Evolutionary conservation across 768 basidiomycete genomes (phyloP).

Genomic region (Grammothele lineata): DNA sequence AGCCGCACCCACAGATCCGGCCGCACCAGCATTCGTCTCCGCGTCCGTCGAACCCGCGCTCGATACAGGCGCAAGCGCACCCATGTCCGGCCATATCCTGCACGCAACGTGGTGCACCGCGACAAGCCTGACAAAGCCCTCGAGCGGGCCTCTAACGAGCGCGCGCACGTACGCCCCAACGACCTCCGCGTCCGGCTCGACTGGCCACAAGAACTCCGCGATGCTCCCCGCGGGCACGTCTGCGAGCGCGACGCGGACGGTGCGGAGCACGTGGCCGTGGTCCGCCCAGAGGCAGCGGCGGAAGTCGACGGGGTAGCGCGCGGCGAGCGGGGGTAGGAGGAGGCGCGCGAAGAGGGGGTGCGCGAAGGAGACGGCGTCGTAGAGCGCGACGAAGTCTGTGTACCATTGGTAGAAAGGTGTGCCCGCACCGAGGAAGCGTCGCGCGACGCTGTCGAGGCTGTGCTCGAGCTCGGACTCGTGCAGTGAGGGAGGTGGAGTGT

Average conservation of each 20-base stretch:
- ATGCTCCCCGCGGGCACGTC: conserved; percentile 51
- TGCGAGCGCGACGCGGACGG: conserved; percentile 46
- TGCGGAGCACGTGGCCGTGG: conserved; percentile 60
- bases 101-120: conserved; percentile 78
- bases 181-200: conserved; percentile 59
- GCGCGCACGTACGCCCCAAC: conserved; percentile 60
- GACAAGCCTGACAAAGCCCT: conserved; percentile 60
- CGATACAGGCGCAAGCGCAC: conserved; percentile 13
- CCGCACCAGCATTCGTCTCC: too few species aligned
- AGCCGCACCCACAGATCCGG: not conserved
- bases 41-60: too few species aligned
- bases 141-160: conserved; percentile 36
- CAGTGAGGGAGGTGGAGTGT: conserved; percentile 12
- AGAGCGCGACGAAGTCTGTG: conserved; percentile 86
- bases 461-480: conserved; percentile 21
- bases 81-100: conserved; percentile 68
- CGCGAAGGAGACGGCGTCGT: conserved; percentile 86
- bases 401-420: conserved; percentile 94
- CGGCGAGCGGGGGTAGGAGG: conserved; percentile 71
- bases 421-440: conserved; percentile 53
- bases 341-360: conserved; percentile 72
- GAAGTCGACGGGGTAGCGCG: conserved; percentile 78
- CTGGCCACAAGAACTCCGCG: conserved; percentile 65
- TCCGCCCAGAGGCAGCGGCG: conserved; percentile 83
- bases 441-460: conserved; percentile 52